Evolutionary conservation across 805 yeast genomes (phyloP).

Genomic region (Tetrapisispora pingtungensis): DNA sequence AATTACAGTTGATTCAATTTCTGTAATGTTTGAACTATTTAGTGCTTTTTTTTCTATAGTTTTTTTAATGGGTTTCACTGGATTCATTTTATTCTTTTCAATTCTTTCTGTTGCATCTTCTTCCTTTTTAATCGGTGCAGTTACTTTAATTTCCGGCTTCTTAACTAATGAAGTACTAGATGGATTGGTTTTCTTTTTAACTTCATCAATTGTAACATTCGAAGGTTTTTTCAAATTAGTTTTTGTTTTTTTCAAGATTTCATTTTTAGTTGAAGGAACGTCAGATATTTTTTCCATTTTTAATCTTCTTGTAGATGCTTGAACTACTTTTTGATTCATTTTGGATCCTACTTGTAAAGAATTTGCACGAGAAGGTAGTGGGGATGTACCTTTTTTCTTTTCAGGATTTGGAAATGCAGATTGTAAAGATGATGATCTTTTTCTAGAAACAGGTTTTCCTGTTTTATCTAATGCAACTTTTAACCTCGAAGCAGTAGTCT

Average conservation of each 20-base stretch:
- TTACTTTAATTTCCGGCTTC: background rate
- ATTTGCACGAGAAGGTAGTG: slow-evolving; percentile 18
- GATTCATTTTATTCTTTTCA: background rate
- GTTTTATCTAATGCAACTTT: background rate
- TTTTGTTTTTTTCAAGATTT: background rate
- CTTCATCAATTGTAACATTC: background rate
- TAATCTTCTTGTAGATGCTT: slow-evolving; percentile 6
- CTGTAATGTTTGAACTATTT: no score
- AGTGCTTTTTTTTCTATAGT: background rate
- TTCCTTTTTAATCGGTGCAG: background rate
- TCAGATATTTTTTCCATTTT: background rate
- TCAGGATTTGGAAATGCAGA: slow-evolving; percentile 8
- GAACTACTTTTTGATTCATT: slow-evolving; percentile 21
- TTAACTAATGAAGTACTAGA: background rate
- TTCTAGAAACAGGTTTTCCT: slow-evolving; percentile 10
- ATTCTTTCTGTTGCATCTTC: background rate
- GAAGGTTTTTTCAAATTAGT: background rate
- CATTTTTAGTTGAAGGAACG: background rate
- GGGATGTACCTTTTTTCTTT: slow-evolving; percentile 1
- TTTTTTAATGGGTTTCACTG: background rate
- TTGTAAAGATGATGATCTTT: slow-evolving; percentile 29
- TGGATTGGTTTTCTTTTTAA: background rate
- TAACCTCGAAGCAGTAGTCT: background rate
- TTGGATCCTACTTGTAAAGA: slow-evolving; percentile 24
- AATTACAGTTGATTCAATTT: no score